A percentile compares a stretch with the other conserved stretches of the same genome.
Evolutionary conservation across 768 basidiomycete genomes (phyloP).

Genomic region (Candolleomyces aberdarensis): DNA sequence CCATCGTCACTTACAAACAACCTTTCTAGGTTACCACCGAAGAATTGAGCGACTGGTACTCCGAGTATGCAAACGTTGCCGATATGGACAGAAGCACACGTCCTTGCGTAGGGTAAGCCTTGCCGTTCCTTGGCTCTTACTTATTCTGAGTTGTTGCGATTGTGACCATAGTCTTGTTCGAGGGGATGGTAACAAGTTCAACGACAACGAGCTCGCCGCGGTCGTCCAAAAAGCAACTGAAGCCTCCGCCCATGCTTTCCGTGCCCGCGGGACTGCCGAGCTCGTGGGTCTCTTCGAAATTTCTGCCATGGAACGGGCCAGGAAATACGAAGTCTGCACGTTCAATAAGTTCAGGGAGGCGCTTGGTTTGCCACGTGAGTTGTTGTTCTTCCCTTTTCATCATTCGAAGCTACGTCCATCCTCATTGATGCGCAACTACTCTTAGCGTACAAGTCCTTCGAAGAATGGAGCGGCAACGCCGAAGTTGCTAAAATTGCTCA

Average conservation of each 20-base stretch:
- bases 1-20: not conserved
- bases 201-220: conserved; percentile 48
- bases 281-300: conserved; percentile 52
- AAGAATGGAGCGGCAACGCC: not conserved
- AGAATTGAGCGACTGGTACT: not conserved
- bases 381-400: not conserved
- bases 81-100: not conserved
- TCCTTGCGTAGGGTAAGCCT: not conserved
- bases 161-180: conserved; percentile 37
- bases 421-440: too few species aligned
- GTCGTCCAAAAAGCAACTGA: conserved; percentile 46
- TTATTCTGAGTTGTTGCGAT: not conserved
- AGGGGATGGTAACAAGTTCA: conserved; percentile 44
- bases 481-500: not conserved
- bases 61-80: not conserved
- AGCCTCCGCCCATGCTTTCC: conserved; percentile 34
- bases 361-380: not conserved
- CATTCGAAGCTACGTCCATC: too few species aligned
- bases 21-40: not conserved
- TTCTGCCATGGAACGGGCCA: conserved; percentile 50
- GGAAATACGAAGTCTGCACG: conserved; percentile 53
- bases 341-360: conserved; percentile 4
- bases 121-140: not conserved
- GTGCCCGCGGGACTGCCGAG: conserved; percentile 44
- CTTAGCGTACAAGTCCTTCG: not conserved